These are phyloP conservation scores for Colletotrichum phormii DNA, from an alignment of 2,329 filamentous ascomycete species.

Conservation along the genomic window DNA sequence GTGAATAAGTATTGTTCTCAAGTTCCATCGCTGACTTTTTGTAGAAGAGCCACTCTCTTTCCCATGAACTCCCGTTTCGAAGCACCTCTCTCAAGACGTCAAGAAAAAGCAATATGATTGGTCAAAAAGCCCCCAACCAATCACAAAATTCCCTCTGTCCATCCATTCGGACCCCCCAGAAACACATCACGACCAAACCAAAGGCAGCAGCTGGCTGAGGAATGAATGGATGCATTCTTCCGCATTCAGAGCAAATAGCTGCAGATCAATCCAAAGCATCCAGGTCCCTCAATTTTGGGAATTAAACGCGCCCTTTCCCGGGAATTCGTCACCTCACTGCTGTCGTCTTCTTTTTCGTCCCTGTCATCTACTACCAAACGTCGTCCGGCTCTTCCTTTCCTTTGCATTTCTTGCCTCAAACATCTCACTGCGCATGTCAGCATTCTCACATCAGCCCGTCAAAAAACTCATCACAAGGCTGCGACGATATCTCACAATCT, in stretches of 20 bases:
- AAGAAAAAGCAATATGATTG: background rate
- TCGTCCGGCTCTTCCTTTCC: background rate
- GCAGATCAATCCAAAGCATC: constrained; percentile 14
- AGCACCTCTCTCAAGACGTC: background rate
- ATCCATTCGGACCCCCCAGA: background rate
- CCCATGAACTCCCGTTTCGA: background rate
- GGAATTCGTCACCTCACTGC: too few species aligned
- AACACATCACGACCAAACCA: background rate
- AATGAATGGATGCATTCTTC: constrained; percentile 26
- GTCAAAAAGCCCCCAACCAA: constrained; percentile 7
- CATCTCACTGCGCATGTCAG: background rate
- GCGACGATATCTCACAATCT: background rate
- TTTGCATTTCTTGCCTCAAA: background rate
- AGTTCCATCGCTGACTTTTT: background rate
- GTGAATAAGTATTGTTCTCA: too few species aligned
- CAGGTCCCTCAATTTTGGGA: background rate
- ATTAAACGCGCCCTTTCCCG: constrained; percentile 4
- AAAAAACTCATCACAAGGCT: background rate
- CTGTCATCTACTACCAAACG: background rate
- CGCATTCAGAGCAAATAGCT: constrained; percentile 16
- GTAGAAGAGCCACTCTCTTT: background rate
- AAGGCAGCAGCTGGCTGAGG: background rate
- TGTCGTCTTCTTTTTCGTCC: too few species aligned
- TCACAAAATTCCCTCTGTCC: background rate
- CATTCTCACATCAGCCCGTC: background rate